Evolutionary conservation across 768 basidiomycete genomes (phyloP), one percentile per base, ranked within the genome.

Genomic region (Xerocomellus amylosporus): DNA sequence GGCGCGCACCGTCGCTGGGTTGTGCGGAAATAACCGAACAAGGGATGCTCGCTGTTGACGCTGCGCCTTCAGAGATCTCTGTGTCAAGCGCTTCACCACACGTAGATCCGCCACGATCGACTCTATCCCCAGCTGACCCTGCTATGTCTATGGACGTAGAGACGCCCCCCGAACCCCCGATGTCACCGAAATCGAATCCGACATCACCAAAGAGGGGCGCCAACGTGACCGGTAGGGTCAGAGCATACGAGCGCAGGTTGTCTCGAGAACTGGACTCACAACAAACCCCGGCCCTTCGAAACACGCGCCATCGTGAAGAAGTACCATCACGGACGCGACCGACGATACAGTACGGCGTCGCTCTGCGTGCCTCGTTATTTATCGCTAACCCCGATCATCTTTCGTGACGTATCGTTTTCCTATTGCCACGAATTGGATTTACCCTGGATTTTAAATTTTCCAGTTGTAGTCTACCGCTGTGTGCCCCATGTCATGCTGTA

Each of bases 311-410:
- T 47, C 69, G 59, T 48, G 79, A 80, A 62, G 77, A 76, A 62
- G 68, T 69, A 53, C 64, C 73, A 45, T 73, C 67, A 55, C 76
- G 71, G 63, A 70, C 73, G 48, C 70, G 73, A 48, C 59, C 71
- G 47, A 69, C 67, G 40, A 74, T 84, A 36, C 76, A 79, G 26
- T 91, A 90, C 66, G 88, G 87, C 13, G 76, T 90, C 33, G 84
- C 78, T 34, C 82, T 83, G 22, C 78, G 80, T 55, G 71, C 80
- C 19, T 81, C 82, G 57, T 74, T 92, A 30, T 91, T 82, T 60
- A 77, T 92, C 48, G 86, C 87, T 22, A 91, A 92, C 69, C 88
- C 90, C 36, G 65, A 66, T 54, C 44, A 43, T 40, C 20, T 49
- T 37, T 44, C 54, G 36, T 69, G 62, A 67, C 33, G 20, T 37